Evolutionary conservation across 495 filamentous ascomycete species (phyloP).

Genomic region (Usnea hakonensis): DNA sequence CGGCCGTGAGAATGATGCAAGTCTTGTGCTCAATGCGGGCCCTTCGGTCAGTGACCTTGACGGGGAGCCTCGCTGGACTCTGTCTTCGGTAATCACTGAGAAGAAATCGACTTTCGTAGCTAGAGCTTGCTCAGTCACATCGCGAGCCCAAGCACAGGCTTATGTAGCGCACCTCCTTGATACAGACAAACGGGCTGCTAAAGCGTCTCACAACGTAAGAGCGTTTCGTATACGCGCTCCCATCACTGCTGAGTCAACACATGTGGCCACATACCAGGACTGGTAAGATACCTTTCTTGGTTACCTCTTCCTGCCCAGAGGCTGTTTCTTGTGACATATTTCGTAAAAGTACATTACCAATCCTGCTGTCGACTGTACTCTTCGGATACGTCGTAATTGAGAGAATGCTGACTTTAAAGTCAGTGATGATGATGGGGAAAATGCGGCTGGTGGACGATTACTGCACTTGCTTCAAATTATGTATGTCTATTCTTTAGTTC

Average conservation of each 20-base stretch:
- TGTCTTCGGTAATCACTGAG: slow-evolving; percentile 65
- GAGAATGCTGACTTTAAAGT: no score
- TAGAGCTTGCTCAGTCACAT: slow-evolving; percentile 58
- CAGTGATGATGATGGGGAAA: slow-evolving; percentile 94
- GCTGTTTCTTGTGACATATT: no score
- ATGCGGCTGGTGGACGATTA: slow-evolving; percentile 79
- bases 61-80: slow-evolving; percentile 54
- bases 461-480: slow-evolving; percentile 89
- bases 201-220: slow-evolving; percentile 86
- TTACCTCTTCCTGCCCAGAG: no score
- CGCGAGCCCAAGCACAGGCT: slow-evolving; percentile 56
- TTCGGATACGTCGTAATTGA: no score
- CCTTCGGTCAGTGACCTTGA: neutral
- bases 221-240: slow-evolving; percentile 50
- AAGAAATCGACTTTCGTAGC: slow-evolving; percentile 86
- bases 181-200: slow-evolving; percentile 71
- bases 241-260: slow-evolving; percentile 24
- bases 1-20: slow-evolving; percentile 14
- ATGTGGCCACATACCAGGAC: slow-evolving; percentile 65
- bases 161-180: slow-evolving; percentile 66
- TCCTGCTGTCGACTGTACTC: no score
- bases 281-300: no score
- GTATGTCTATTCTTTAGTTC: no score
- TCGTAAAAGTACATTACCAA: no score
- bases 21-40: neutral